Conservation (phyloP, 352 stramenopile species). For the Phytophthora rubi region DNA sequence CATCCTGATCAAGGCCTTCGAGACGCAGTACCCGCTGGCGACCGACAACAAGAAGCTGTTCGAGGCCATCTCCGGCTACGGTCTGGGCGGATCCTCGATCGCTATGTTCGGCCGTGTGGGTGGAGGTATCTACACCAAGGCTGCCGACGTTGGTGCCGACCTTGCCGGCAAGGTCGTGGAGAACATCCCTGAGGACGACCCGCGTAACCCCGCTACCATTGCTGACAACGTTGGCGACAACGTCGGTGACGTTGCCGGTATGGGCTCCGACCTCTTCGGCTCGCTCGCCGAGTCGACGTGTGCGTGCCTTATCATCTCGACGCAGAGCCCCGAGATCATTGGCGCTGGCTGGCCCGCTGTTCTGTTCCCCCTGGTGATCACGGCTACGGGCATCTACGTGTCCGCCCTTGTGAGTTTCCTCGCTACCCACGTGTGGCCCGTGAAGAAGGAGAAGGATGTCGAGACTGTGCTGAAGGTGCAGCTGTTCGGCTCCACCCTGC, state of each 20-base stretch:
- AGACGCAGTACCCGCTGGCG: constrained; percentile 89
- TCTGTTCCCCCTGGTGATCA: constrained; percentile 97
- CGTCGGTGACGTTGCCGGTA: constrained; percentile 99
- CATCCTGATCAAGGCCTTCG: constrained; percentile 95
- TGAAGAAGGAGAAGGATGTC: constrained; percentile 96
- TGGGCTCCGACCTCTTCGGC: constrained; percentile 99
- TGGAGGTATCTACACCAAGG: constrained; percentile 99
- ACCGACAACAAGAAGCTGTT: constrained; percentile 92
- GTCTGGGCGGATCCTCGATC: constrained; percentile 98
- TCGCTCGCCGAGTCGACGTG: constrained; percentile 99
- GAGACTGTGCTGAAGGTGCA: constrained; percentile 98
- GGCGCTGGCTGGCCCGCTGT: constrained; percentile 94
- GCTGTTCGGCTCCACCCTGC: constrained; percentile 96
- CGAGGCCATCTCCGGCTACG: constrained; percentile 97
- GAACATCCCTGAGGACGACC: constrained; percentile 99
- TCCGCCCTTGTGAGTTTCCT: constrained; percentile 97
- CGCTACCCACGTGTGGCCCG: constrained; percentile 96
- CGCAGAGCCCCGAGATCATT: constrained; percentile 91
- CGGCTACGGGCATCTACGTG: constrained; percentile 96
- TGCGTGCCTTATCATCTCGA: constrained; percentile 97
- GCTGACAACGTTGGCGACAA: constrained; percentile 99
- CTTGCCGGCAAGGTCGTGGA: constrained; percentile 99
- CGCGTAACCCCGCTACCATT: constrained; percentile 99
- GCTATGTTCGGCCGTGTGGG: constrained; percentile 99
- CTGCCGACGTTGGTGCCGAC: constrained; percentile 99